A percentile compares a stretch with the other conserved stretches of the same genome.
phyloP scores from a whole-genome alignment of 495 filamentous ascomycete genomes.

The Baudoinia panamericana region DNA sequence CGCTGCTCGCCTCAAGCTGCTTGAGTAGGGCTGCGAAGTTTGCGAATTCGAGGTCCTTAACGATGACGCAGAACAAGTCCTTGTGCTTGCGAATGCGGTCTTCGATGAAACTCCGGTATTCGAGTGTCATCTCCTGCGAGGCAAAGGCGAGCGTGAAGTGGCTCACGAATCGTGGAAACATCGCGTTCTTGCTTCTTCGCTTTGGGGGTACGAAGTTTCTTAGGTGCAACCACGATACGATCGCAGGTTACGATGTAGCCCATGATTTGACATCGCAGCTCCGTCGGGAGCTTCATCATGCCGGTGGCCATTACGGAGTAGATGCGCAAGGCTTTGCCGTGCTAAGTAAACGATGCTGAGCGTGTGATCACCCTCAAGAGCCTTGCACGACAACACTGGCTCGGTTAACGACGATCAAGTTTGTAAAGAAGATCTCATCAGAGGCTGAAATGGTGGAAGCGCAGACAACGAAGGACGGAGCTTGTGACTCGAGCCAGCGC shows the following conservation, averaged over 20 bases:
- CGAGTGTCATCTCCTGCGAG: neutral
- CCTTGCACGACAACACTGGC: too few relatives aligned
- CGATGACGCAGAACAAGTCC: neutral
- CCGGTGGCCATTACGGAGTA: neutral
- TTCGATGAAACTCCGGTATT: neutral
- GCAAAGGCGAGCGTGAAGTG: neutral
- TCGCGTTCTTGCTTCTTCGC: too few relatives aligned
- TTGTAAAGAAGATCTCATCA: too few relatives aligned
- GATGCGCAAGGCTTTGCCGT: neutral
- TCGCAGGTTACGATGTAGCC: neutral
- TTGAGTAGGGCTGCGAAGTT: neutral
- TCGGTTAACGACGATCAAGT: too few relatives aligned
- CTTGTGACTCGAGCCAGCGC: too few relatives aligned
- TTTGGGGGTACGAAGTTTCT: neutral
- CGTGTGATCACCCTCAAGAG: too few relatives aligned
- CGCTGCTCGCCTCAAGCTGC: neutral
- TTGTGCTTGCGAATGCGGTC: neutral
- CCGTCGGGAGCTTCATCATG: neutral
- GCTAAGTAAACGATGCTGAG: too few relatives aligned
- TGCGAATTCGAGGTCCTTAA: neutral
- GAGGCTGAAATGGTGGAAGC: too few relatives aligned
- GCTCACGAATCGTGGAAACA: neutral
- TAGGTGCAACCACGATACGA: neutral
- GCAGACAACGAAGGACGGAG: too few relatives aligned
- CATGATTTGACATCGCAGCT: neutral